Base-by-base conservation (phyloP, 1,284 basidiomycete species). In the Apiotrichum gamsii region DNA sequence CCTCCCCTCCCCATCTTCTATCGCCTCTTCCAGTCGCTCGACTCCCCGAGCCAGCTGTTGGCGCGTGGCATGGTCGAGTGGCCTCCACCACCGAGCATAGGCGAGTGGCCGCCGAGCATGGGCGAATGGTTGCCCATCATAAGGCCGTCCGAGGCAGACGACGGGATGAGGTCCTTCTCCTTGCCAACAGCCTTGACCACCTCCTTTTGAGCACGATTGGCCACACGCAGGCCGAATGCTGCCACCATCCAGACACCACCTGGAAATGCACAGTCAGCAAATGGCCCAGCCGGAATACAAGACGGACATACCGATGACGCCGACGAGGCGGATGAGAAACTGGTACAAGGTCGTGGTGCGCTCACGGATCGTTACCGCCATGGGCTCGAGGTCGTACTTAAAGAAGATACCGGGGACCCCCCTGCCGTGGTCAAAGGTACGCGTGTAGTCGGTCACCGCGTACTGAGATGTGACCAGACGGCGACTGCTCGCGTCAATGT, bases 371-470 rank as follows among this genome's bases (percentile, higher is more conserved):
- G 81, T 85, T 58, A 98, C 78, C 10, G 80, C 78, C 70, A 98
- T 79, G 1, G 91, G 90, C 65, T 98, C 94, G 23, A 97, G 75
- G 54, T 98, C 94, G 67, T 90, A 96, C 69, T 94, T 93, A 83
- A 94, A 91, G 77, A 91, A 94, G 63, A 94, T 91, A 15, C 90
- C 90, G 16, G 94, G 94, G 0, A 89, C 84, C 4, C 86, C 88
- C 21, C 76, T 72, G 51, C 86, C 82, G 63, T 90, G 87, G 37
- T 83, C 77, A 11, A 95, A 76, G 14, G 79, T 77, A 13, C 88
- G 81, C 2, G 81, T 82, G 69, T 96, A 94, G 71, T 96, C 90
- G 0, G 90, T 96, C 2, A 97, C 94, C 40, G 87, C 90, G 74
- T 98, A 97, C 43, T 71, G 71, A 61, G 91, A 84, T 0, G 94